Percentiles rank a stretch among this genome's conserved stretches.
phyloP scores from a whole-genome alignment of 2,329 filamentous ascomycete genomes.

The Mycogone perniciosa region DNA sequence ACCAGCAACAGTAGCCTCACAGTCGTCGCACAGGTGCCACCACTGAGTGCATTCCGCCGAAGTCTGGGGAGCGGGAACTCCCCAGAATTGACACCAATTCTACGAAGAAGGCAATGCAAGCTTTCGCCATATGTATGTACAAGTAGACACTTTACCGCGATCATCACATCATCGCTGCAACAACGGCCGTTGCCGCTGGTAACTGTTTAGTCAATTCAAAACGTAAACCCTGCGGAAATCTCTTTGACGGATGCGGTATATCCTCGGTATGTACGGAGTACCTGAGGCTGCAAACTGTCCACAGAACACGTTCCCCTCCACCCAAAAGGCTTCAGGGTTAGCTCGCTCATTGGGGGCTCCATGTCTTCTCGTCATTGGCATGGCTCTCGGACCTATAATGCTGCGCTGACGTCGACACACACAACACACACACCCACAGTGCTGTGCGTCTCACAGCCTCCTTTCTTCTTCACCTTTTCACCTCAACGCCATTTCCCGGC shows the following conservation, averaged over 20 bases:
- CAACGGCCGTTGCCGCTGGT: not conserved
- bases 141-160: no score
- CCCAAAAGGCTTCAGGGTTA: not conserved
- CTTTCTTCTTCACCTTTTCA: slow-evolving; percentile 18
- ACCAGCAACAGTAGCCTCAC: no score
- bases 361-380: slow-evolving; percentile 6
- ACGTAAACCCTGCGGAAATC: no score
- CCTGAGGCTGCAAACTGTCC: slow-evolving; percentile 3
- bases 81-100: no score
- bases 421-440: slow-evolving; percentile 23
- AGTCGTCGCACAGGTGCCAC: no score
- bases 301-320: not conserved
- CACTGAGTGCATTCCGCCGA: no score
- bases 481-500: slow-evolving; percentile 19
- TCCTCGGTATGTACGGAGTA: slow-evolving; percentile 21
- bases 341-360: slow-evolving; percentile 6
- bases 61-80: no score
- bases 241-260: slow-evolving; percentile 11
- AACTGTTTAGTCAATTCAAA: not conserved
- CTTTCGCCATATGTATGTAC: no score
- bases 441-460: slow-evolving; percentile 29
- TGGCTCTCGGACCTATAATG: slow-evolving; percentile 2
- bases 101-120: no score
- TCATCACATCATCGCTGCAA: no score
- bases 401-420: slow-evolving; percentile 46